These are phyloP conservation scores for Streptanthus diversifolius DNA, from an alignment of 345 rosid species.

Conservation along the genomic window DNA sequence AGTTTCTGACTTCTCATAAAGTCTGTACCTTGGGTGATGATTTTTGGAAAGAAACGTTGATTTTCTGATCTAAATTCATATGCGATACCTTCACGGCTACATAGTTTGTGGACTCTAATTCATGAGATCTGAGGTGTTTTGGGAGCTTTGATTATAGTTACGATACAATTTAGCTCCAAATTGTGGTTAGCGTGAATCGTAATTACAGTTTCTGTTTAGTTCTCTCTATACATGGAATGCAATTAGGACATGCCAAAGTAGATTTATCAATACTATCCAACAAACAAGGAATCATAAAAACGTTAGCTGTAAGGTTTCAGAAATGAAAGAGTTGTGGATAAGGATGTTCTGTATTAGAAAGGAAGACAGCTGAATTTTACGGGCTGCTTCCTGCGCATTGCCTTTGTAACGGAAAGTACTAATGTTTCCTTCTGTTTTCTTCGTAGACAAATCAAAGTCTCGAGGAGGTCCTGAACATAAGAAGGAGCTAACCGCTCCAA, in stretches of 20 bases:
- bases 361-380: not conserved
- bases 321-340: not conserved
- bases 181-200: not conserved
- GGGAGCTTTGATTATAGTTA: conserved; percentile 7
- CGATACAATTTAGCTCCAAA: not conserved
- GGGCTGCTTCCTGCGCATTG: not conserved
- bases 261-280: not conserved
- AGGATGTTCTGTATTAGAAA: not conserved
- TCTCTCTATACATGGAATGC: conserved; percentile 11
- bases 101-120: not conserved
- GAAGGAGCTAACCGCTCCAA: conserved; percentile 65
- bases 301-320: not conserved
- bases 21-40: conserved; percentile 24
- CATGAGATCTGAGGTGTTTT: conserved; percentile 46
- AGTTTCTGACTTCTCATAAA: conserved; percentile 25
- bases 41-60: conserved; percentile 22
- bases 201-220: not conserved
- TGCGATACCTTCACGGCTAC: conserved; percentile 4
- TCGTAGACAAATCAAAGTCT: conserved; percentile 74
- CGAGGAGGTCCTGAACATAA: conserved; percentile 58
- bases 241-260: not conserved
- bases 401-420: not conserved
- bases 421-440: not conserved
- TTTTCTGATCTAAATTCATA: conserved; percentile 42
- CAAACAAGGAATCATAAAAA: not conserved